Conservation (phyloP, 805 yeast genomes). For the Priceomyces fermenticarens region DNA sequence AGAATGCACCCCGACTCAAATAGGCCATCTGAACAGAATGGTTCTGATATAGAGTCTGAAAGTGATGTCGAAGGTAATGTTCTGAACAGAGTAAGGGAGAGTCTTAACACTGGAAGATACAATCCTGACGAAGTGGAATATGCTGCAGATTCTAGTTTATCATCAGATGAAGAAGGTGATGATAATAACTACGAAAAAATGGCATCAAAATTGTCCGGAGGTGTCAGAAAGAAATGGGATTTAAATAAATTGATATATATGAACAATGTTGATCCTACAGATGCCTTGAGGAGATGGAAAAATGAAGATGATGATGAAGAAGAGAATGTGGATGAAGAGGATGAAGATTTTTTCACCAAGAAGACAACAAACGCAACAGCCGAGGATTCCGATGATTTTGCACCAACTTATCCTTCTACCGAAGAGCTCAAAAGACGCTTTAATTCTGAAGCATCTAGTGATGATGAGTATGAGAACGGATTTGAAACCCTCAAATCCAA, state of each 20-base stretch:
- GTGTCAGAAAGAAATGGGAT: constrained; percentile 63
- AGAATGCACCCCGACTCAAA: constrained; percentile 48
- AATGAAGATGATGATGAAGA: constrained; percentile 42
- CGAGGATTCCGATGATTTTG: constrained; percentile 36
- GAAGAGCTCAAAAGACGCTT: constrained; percentile 49
- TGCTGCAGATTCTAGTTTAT: constrained; percentile 47
- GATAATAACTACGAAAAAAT: constrained; percentile 39
- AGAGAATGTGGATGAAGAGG: constrained; percentile 38
- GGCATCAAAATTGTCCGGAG: constrained; percentile 62
- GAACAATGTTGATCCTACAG: constrained; percentile 71
- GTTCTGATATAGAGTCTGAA: constrained; percentile 42
- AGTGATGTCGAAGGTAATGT: constrained; percentile 34
- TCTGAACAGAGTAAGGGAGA: constrained; percentile 46
- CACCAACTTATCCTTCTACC: constrained; percentile 35
- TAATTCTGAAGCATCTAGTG: constrained; percentile 27
- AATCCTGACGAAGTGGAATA: constrained; percentile 37
- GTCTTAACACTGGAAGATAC: constrained; percentile 35
- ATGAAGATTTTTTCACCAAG: constrained; percentile 59
- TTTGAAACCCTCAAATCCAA: constrained; percentile 42
- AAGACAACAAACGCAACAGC: constrained; percentile 25
- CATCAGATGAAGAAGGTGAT: constrained; percentile 30
- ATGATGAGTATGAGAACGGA: constrained; percentile 41
- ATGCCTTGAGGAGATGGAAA: constrained; percentile 70
- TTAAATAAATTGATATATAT: constrained; percentile 76
- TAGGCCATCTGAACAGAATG: constrained; percentile 38